Conservation (phyloP, 2,329 filamentous ascomycete species). For the Fusarium sp. region DNA sequence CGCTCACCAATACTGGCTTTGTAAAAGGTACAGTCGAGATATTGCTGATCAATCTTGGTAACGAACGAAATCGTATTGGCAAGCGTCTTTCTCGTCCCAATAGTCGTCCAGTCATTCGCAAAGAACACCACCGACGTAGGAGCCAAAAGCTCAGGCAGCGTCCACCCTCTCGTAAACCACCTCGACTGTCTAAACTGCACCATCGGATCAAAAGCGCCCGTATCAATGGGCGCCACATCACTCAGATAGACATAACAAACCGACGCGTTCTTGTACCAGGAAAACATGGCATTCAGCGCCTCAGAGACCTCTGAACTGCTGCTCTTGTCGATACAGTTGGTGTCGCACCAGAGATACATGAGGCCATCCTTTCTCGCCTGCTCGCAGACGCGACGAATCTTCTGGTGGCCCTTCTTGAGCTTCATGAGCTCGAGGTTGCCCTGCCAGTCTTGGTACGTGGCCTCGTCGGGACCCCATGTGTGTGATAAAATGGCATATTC, state of each 20-base stretch:
- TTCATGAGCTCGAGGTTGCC: slow-evolving; percentile 22
- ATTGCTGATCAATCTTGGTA: slow-evolving; percentile 20
- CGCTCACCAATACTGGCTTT: slow-evolving; percentile 17
- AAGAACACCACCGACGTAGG: slow-evolving; percentile 17
- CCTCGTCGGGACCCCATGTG: slow-evolving; percentile 43
- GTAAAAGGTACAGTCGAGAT: slow-evolving; percentile 18
- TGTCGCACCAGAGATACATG: slow-evolving; percentile 22
- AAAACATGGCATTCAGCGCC: slow-evolving; percentile 18
- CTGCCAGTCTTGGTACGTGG: slow-evolving; percentile 35
- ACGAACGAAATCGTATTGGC: slow-evolving; percentile 16
- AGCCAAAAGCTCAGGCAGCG: slow-evolving; percentile 12
- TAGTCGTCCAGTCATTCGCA: slow-evolving; percentile 13
- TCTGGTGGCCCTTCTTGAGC: slow-evolving; percentile 17
- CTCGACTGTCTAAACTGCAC: slow-evolving; percentile 2
- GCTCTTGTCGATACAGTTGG: slow-evolving; percentile 29
- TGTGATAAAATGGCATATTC: slow-evolving; percentile 46
- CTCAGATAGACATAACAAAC: slow-evolving; percentile 10
- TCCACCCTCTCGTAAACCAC: slow-evolving; percentile 22
- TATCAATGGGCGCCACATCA: slow-evolving; percentile 1
- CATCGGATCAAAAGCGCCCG: slow-evolving; percentile 10
- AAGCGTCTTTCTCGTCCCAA: slow-evolving; percentile 10
- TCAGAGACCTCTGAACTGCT: slow-evolving; percentile 21
- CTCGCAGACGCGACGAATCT: slow-evolving; percentile 18
- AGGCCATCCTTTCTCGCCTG: slow-evolving; percentile 21
- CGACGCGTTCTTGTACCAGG: slow-evolving; percentile 15